Conservation (phyloP, 2,329 filamentous ascomycete species). For the Fusarium sp. region DNA sequence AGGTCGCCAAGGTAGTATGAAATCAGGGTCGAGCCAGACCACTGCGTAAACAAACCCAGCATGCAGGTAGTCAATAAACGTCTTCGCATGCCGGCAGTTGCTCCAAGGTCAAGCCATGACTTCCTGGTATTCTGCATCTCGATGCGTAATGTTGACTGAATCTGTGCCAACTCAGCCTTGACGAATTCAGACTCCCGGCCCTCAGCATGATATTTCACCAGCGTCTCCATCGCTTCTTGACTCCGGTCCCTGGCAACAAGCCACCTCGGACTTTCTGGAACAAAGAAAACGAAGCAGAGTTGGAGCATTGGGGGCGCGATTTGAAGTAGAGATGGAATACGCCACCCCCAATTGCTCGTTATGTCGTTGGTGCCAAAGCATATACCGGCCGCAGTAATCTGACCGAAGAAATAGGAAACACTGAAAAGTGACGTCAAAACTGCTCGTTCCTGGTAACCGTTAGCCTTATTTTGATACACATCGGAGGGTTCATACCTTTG, state of each 20-base stretch:
- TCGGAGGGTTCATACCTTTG: constrained; percentile 31
- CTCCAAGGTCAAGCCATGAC: constrained; percentile 4
- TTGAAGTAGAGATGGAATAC: constrained; percentile 31
- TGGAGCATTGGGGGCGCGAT: constrained; percentile 21
- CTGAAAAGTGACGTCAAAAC: constrained; percentile 15
- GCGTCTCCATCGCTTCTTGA: constrained; percentile 14
- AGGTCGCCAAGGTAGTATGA: constrained; percentile 42
- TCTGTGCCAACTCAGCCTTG: constrained; percentile 29
- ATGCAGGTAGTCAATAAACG: constrained; percentile 52
- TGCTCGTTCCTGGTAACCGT: neutral
- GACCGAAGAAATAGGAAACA: neutral
- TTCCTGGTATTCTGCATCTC: constrained; percentile 5
- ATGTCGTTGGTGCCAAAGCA: constrained; percentile 29
- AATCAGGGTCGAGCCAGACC: constrained; percentile 48
- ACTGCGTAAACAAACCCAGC: constrained; percentile 56
- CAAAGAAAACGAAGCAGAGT: constrained; percentile 23
- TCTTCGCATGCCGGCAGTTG: constrained; percentile 43
- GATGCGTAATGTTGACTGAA: constrained; percentile 29
- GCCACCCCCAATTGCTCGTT: constrained; percentile 26
- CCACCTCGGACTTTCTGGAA: constrained; percentile 31
- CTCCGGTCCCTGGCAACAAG: constrained; percentile 12
- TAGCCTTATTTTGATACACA: too few relatives aligned
- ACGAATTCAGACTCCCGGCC: constrained; percentile 57
- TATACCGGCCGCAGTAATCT: constrained; percentile 22
- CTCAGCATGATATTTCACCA: constrained; percentile 24